phyloP scores from a whole-genome alignment of 1,284 basidiomycete species.

The Apiotrichum veenhuisii region DNA sequence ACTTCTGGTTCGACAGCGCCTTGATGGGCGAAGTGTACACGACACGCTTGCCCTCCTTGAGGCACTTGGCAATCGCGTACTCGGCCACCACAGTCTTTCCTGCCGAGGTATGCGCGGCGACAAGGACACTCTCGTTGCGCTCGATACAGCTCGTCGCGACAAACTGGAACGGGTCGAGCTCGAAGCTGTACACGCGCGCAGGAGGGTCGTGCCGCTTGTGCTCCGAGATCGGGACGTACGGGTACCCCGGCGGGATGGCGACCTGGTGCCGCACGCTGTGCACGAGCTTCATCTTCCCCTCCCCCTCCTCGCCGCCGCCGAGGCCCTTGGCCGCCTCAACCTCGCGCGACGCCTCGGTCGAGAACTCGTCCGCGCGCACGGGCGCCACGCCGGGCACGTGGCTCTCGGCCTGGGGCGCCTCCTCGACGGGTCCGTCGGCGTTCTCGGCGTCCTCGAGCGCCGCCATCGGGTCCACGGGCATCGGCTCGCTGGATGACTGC shows the following conservation, averaged over 20 bases:
- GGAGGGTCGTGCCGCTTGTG: conserved; percentile 91
- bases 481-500: too few species aligned
- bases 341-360: conserved; percentile 82
- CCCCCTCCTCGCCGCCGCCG: conserved; percentile 57
- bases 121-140: conserved; percentile 93
- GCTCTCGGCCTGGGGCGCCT: conserved; percentile 8
- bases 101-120: conserved; percentile 98
- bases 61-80: conserved; percentile 96
- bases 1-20: conserved; percentile 97
- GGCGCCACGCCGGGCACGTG: conserved; percentile 58
- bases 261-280: conserved; percentile 56
- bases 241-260: conserved; percentile 86
- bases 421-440: conserved; percentile 18
- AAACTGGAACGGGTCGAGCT: conserved; percentile 94
- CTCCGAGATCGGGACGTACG: conserved; percentile 84
- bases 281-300: conserved; percentile 49
- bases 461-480: conserved; percentile 21
- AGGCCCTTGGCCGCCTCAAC: conserved; percentile 78
- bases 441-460: conserved; percentile 14
- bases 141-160: conserved; percentile 94
- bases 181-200: conserved; percentile 90
- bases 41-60: conserved; percentile 81
- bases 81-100: conserved; percentile 99
- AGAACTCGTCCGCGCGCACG: conserved; percentile 80
- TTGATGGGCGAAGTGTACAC: conserved; percentile 99